A percentile compares a stretch with the other conserved stretches of the same genome.
Evolutionary conservation across 331 rosid species (phyloP).

Genomic region (Pyrus hybrid): DNA sequence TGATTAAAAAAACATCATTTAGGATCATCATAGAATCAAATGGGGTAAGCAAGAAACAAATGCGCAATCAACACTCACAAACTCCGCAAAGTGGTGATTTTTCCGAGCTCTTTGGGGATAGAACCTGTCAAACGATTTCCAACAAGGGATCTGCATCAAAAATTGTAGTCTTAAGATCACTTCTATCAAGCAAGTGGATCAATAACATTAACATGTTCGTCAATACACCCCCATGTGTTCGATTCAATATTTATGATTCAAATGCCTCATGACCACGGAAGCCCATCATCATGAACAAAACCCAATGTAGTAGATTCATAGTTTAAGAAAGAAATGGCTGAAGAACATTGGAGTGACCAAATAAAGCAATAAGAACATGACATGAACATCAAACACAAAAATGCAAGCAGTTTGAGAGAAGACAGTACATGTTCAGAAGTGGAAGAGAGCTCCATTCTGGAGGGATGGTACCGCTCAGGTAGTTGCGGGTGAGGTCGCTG

Average conservation of each 20-base stretch:
- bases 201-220: background rate
- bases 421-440: no score
- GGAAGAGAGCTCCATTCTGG: no score
- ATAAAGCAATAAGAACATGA: no score
- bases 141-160: conserved; percentile 37
- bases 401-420: no score
- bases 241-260: background rate
- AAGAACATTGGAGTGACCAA: no score
- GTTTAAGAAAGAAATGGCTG: background rate
- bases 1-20: background rate
- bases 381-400: no score
- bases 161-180: background rate
- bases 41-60: background rate
- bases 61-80: conserved; percentile 41
- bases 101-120: conserved; percentile 59
- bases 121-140: conserved; percentile 66
- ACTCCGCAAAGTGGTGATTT: conserved; percentile 50
- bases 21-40: background rate
- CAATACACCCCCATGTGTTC: background rate
- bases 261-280: background rate
- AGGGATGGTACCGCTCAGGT: no score
- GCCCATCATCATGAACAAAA: background rate
- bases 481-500: no score
- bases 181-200: background rate
- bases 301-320: background rate